phyloP scores from a whole-genome alignment of 192 early-diverging fungal genomes.

The Linnemannia zychae region DNA sequence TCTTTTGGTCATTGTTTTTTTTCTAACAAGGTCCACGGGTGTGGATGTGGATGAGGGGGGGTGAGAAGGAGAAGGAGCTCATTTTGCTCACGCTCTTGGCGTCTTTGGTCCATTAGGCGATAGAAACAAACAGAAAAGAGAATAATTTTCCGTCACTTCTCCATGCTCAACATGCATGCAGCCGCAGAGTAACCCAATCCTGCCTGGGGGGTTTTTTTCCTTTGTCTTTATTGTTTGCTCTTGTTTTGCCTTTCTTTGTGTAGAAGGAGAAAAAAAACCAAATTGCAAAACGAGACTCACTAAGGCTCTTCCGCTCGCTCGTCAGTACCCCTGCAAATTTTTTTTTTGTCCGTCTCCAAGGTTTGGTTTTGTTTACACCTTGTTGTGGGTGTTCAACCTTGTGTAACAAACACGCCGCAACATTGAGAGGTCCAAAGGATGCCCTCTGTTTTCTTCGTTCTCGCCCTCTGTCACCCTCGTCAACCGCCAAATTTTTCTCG shows the following conservation, averaged over 20 bases:
- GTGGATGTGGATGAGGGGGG: background rate
- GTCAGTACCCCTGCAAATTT: constrained; percentile 6
- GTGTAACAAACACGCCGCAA: constrained; percentile 3
- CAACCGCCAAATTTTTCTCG: background rate
- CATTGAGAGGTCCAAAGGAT: background rate
- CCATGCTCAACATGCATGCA: constrained; percentile 4
- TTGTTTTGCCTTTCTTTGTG: background rate
- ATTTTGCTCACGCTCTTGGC: constrained; percentile 8
- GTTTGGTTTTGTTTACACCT: background rate
- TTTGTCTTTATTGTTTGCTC: background rate
- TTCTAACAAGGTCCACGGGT: background rate
- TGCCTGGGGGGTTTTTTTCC: background rate
- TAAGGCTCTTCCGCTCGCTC: no score
- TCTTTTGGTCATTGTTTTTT: background rate
- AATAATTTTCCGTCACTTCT: constrained; percentile 5
- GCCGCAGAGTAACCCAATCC: background rate
- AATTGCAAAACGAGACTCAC: background rate
- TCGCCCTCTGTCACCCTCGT: background rate
- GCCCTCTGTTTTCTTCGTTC: background rate
- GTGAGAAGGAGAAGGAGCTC: background rate
- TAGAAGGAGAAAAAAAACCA: background rate
- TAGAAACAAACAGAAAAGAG: no score
- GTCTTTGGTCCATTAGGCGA: background rate
- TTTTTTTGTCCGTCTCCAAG: background rate
- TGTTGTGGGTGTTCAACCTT: constrained; percentile 3